Conservation (phyloP, 2,329 filamentous ascomycete species). For the Pseudocercospora pini-densiflorae region DNA sequence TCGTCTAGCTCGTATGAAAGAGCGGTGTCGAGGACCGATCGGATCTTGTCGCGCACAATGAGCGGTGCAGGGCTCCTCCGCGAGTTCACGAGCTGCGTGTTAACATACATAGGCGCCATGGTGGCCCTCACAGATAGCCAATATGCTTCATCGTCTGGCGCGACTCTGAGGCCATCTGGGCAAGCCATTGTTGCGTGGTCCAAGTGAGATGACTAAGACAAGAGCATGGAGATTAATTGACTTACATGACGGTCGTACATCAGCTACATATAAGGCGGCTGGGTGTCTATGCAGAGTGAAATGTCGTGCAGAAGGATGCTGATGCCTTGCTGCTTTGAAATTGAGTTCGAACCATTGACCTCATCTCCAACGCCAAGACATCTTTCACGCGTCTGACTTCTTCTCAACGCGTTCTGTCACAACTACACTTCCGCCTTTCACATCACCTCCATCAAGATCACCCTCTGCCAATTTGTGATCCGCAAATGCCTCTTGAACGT, state of each 20-base stretch:
- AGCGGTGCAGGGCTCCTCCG: neutral
- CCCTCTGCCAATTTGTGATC: neutral
- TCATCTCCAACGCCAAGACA: neutral
- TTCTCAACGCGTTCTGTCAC: neutral
- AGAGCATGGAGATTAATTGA: neutral
- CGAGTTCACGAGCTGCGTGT: constrained; percentile 8
- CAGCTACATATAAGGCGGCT: neutral
- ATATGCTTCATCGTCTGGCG: constrained; percentile 4
- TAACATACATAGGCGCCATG: constrained; percentile 1
- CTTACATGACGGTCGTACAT: neutral
- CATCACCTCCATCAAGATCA: neutral
- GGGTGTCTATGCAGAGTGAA: neutral
- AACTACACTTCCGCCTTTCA: neutral
- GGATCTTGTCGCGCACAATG: constrained; percentile 4
- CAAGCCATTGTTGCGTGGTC: neutral
- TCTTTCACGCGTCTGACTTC: neutral
- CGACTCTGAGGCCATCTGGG: neutral
- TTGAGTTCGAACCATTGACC: no score
- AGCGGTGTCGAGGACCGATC: neutral
- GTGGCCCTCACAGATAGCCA: neutral
- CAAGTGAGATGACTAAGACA: neutral
- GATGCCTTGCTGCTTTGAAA: no score
- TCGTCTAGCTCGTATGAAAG: neutral
- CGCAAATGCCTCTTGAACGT: neutral
- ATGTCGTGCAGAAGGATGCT: neutral